These are phyloP conservation scores for Cutaneotrichosporon mucoides DNA, from an alignment of 1,284 basidiomycete genomes.

Conservation along the genomic window DNA sequence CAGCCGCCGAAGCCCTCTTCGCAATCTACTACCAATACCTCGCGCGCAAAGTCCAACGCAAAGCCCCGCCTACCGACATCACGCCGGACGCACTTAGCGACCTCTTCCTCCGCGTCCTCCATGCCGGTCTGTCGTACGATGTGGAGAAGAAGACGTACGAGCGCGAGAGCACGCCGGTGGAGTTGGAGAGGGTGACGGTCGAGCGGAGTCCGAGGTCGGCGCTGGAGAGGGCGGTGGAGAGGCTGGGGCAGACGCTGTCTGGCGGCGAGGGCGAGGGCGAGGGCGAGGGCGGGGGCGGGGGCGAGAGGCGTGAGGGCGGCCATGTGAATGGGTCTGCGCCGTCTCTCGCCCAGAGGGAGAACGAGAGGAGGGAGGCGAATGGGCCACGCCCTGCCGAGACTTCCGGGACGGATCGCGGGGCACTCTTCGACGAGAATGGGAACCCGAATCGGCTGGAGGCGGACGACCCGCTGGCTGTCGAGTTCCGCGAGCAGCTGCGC, in stretches of 20 bases:
- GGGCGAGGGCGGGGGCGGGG: too few relatives aligned
- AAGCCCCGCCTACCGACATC: constrained; percentile 49
- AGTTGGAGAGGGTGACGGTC: too few relatives aligned
- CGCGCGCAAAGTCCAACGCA: constrained; percentile 55
- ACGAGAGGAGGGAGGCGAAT: too few relatives aligned
- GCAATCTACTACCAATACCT: constrained; percentile 66
- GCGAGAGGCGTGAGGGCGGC: too few relatives aligned
- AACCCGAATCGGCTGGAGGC: constrained; percentile 22
- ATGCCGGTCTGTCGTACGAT: constrained; percentile 52
- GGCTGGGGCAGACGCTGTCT: too few relatives aligned
- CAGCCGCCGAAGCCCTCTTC: constrained; percentile 56
- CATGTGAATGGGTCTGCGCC: too few relatives aligned
- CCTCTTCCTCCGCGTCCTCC: constrained; percentile 60
- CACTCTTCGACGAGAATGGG: constrained; percentile 14
- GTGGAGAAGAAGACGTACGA: not conserved
- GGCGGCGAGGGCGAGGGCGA: too few relatives aligned
- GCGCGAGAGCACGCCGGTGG: not conserved
- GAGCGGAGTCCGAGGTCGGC: too few relatives aligned
- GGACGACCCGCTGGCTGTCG: constrained; percentile 42
- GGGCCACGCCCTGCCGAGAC: too few relatives aligned
- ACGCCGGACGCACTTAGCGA: constrained; percentile 56
- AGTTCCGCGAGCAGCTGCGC: constrained; percentile 46
- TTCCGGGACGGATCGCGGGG: not conserved
- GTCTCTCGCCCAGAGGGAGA: not conserved
- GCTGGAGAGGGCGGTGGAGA: too few relatives aligned